Conservation (phyloP, 2,329 filamentous ascomycete genomes). For the Dothistroma septosporum region DNA sequence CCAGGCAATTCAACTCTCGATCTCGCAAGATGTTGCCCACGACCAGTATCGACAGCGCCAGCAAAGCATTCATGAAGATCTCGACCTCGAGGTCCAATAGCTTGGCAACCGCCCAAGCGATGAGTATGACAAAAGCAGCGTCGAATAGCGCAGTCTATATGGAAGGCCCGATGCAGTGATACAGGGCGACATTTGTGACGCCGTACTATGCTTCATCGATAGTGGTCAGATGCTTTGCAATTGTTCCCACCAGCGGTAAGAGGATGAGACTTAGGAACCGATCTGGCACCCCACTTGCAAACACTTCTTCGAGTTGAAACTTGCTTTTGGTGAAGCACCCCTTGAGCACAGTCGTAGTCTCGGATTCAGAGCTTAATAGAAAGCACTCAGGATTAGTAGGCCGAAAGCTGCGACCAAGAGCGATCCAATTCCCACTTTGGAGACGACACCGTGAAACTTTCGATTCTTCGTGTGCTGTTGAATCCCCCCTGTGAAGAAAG, state of each 20-base stretch:
- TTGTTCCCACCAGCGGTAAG: conserved; percentile 76
- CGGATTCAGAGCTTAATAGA: conserved; percentile 44
- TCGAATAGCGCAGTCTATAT: conserved; percentile 89
- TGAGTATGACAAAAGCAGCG: conserved; percentile 74
- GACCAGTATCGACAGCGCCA: conserved; percentile 72
- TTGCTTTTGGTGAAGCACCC: conserved; percentile 40
- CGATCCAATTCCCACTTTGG: conserved; percentile 72
- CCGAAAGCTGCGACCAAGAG: conserved; percentile 66
- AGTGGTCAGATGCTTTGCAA: conserved; percentile 76
- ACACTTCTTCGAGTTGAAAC: conserved; percentile 61
- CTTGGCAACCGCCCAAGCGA: conserved; percentile 68
- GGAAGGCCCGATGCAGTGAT: conserved; percentile 78
- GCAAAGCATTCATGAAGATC: conserved; percentile 76
- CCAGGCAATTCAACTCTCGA: conserved; percentile 84
- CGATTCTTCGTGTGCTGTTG: conserved; percentile 56
- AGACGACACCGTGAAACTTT: conserved; percentile 68
- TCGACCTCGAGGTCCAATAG: conserved; percentile 79
- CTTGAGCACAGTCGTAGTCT: conserved; percentile 28
- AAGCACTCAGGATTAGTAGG: conserved; percentile 48
- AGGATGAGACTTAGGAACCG: conserved; percentile 68
- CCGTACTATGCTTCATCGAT: conserved; percentile 80
- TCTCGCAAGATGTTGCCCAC: conserved; percentile 74
- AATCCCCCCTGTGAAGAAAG: conserved; percentile 75
- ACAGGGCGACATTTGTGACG: conserved; percentile 71
- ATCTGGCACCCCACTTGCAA: conserved; percentile 49